Conservation (phyloP, 2,329 filamentous ascomycete species). For the Calonectria hongkongensis region DNA sequence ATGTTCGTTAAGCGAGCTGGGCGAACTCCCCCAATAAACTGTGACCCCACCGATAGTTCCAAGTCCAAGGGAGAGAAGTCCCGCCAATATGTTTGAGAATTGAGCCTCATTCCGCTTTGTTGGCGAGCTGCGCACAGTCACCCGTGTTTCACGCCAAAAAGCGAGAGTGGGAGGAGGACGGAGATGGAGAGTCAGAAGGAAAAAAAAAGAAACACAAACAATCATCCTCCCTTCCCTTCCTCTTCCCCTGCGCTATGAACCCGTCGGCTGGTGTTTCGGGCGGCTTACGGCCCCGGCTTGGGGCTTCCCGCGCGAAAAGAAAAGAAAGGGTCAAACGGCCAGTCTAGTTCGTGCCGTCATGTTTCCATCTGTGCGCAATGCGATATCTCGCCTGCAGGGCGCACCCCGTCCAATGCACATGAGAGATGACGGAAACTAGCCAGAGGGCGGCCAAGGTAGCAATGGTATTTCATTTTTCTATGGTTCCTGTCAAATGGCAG, state of each 20-base stretch:
- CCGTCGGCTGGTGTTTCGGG: constrained; percentile 11
- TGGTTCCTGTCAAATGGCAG: constrained; percentile 22
- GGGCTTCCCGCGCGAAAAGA: constrained; percentile 16
- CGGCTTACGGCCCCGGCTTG: constrained; percentile 25
- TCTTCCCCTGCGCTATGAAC: constrained; percentile 7
- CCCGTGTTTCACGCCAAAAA: constrained; percentile 32
- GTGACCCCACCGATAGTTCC: neutral
- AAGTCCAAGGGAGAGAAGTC: neutral
- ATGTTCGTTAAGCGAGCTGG: constrained; percentile 5
- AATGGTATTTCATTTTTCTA: neutral
- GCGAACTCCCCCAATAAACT: neutral
- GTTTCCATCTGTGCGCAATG: constrained; percentile 30
- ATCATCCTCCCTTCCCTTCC: neutral
- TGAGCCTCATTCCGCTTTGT: constrained; percentile 1
- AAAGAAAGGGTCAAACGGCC: neutral
- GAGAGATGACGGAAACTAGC: constrained; percentile 22
- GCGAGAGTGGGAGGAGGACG: neutral
- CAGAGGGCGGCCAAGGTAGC: neutral
- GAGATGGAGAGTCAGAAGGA: too few relatives aligned
- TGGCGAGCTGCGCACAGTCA: constrained; percentile 20
- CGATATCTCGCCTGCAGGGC: constrained; percentile 29
- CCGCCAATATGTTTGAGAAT: constrained; percentile 2
- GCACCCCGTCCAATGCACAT: constrained; percentile 10
- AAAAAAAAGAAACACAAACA: neutral
- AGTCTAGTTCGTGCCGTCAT: neutral